phyloP scores from a whole-genome alignment of 192 early-diverging fungal genomes.

The Rhizoclosmatium sp. region DNA sequence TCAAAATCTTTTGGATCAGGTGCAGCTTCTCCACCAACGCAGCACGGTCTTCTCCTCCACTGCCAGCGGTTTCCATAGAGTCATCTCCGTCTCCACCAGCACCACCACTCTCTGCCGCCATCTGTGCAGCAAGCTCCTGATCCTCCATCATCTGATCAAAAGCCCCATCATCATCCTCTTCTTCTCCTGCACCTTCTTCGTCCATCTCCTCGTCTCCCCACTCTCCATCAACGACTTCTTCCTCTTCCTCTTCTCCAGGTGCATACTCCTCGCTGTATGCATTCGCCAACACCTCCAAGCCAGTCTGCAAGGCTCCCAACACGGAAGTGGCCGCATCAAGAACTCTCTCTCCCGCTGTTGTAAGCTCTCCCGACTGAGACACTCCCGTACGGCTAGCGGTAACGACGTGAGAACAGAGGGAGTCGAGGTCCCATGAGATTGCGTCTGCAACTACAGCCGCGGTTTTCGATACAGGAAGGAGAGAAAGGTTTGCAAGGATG shows the following conservation, averaged over 20 bases:
- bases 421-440: neutral
- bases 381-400: neutral
- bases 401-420: neutral
- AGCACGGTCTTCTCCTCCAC: neutral
- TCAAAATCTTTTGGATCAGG: neutral
- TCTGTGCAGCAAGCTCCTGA: constrained; percentile 16
- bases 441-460: neutral
- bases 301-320: constrained; percentile 71
- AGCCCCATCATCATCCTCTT: constrained; percentile 56
- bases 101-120: constrained; percentile 20
- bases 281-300: constrained; percentile 84
- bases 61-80: neutral
- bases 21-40: neutral
- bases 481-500: constrained; percentile 56
- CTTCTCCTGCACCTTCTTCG: constrained; percentile 46
- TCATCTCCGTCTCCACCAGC: constrained; percentile 8
- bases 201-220: constrained; percentile 41
- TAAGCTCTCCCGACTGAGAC: constrained; percentile 20
- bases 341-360: constrained; percentile 5
- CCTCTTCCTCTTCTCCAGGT: constrained; percentile 56
- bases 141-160: constrained; percentile 41
- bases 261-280: constrained; percentile 73
- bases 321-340: constrained; percentile 3
- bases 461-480: neutral
- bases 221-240: constrained; percentile 40